These are phyloP conservation scores for Plasmodium fragile DNA, from an alignment of 169 alveolate genomes.

Conservation along the genomic window DNA sequence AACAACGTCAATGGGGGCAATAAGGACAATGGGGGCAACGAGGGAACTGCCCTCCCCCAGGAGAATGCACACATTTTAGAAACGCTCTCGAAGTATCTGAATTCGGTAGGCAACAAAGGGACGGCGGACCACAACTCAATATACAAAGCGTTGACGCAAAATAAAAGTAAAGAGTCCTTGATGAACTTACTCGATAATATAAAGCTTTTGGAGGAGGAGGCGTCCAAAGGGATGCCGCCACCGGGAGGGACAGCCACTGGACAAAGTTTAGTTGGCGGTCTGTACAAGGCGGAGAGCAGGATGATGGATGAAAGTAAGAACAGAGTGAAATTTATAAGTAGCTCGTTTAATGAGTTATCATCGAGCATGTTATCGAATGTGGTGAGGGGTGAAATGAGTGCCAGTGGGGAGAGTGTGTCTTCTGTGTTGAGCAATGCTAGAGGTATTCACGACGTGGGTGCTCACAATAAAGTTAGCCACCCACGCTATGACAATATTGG, in stretches of 20 bases:
- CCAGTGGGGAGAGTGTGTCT: not conserved
- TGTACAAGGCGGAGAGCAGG: not conserved
- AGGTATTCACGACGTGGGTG: not conserved
- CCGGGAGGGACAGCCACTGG: not conserved
- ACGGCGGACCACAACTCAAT: not conserved
- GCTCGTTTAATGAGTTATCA: not conserved
- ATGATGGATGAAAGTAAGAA: not conserved
- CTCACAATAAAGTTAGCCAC: not conserved
- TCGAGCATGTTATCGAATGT: not conserved
- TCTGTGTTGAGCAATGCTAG: not conserved
- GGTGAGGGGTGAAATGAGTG: not conserved
- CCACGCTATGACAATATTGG: not conserved
- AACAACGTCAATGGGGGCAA: not conserved
- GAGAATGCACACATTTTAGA: not conserved
- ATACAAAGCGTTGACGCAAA: not conserved
- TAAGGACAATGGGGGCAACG: not conserved
- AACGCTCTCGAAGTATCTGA: not conserved
- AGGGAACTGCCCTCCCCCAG: not conserved
- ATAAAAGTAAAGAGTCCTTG: not conserved
- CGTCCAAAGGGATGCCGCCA: not conserved
- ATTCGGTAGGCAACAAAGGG: not conserved
- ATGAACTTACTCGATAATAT: not conserved
- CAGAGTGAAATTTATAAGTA: not conserved
- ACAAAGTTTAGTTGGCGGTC: not conserved
- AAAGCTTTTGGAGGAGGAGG: constrained; percentile 6